These are phyloP conservation scores for Cyclotella choctawhatcheeana DNA, from an alignment of 108 stramenopile species.

Conservation along the genomic window DNA sequence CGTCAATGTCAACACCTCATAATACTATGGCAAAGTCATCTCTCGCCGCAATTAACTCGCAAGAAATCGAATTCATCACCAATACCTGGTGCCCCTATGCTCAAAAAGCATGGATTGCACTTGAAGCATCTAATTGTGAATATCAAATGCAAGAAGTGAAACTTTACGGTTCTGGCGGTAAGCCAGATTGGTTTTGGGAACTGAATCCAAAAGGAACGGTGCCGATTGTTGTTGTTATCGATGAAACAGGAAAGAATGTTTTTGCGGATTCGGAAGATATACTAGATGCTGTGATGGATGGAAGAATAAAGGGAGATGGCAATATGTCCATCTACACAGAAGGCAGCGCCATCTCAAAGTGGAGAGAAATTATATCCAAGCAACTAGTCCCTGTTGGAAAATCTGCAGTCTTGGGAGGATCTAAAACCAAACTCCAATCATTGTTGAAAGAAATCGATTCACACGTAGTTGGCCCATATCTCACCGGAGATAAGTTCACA, in stretches of 20 bases:
- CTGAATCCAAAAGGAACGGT: constrained; percentile 80
- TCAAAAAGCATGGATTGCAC: constrained; percentile 84
- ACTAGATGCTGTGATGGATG: constrained; percentile 57
- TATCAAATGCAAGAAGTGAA: constrained; percentile 73
- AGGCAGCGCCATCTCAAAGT: constrained; percentile 35
- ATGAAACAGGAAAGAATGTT: constrained; percentile 27
- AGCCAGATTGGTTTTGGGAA: constrained; percentile 86
- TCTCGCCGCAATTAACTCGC: neutral
- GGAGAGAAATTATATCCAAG: constrained; percentile 57
- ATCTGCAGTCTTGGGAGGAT: constrained; percentile 68
- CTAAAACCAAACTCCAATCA: constrained; percentile 51
- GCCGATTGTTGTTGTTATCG: constrained; percentile 60
- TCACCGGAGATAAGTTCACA: constrained; percentile 67
- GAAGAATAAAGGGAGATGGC: constrained; percentile 21
- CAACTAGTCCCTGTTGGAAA: constrained; percentile 72
- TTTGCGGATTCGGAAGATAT: constrained; percentile 79
- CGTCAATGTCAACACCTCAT: neutral
- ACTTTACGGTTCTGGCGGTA: constrained; percentile 77
- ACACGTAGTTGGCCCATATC: constrained; percentile 56
- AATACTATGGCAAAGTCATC: neutral
- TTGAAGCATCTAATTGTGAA: constrained; percentile 56
- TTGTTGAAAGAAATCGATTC: constrained; percentile 62
- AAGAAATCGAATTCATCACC: constrained; percentile 63
- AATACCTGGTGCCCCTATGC: constrained; percentile 84
- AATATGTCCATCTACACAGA: constrained; percentile 9